A percentile compares a stretch with the other conserved stretches of the same genome.
Evolutionary conservation across 768 basidiomycete species (phyloP).

Genomic region (Boletellus ananas): DNA sequence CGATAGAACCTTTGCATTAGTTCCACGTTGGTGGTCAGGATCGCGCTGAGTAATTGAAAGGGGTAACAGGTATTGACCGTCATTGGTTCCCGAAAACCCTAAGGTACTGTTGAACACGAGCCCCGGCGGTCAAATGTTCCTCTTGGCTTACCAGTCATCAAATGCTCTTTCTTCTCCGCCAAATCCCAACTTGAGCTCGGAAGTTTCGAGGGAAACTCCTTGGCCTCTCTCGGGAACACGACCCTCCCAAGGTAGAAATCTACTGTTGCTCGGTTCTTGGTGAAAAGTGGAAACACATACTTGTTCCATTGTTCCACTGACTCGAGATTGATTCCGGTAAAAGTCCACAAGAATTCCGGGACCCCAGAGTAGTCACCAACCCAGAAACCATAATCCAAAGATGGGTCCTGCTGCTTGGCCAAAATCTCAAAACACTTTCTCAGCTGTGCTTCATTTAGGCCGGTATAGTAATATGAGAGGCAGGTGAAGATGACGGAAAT

Average conservation of each 20-base stretch:
- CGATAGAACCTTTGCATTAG: conserved; percentile 12
- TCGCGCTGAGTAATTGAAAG: conserved; percentile 25
- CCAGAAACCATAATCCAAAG: conserved; percentile 18
- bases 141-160: neutral
- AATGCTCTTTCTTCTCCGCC: neutral
- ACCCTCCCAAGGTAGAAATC: conserved; percentile 46
- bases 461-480: conserved; percentile 23
- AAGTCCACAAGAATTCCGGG: conserved; percentile 28
- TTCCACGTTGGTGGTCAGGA: conserved; percentile 10
- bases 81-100: conserved; percentile 38
- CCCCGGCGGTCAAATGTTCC: neutral
- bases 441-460: conserved; percentile 8
- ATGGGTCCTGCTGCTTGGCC: conserved; percentile 15
- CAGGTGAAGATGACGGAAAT: conserved; percentile 13
- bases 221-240: conserved; percentile 44
- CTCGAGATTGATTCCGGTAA: conserved; percentile 40
- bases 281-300: conserved; percentile 34
- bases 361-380: conserved; percentile 21
- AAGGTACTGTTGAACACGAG: conserved; percentile 2
- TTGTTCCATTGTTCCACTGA: conserved; percentile 31
- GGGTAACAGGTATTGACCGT: conserved; percentile 34
- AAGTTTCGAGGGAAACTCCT: conserved; percentile 19
- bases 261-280: conserved; percentile 17
- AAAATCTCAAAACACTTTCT: neutral
- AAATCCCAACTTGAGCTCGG: conserved; percentile 14